Evolutionary conservation across 139 green algal species (phyloP).

Genomic region (Asterochloris sp.): DNA sequence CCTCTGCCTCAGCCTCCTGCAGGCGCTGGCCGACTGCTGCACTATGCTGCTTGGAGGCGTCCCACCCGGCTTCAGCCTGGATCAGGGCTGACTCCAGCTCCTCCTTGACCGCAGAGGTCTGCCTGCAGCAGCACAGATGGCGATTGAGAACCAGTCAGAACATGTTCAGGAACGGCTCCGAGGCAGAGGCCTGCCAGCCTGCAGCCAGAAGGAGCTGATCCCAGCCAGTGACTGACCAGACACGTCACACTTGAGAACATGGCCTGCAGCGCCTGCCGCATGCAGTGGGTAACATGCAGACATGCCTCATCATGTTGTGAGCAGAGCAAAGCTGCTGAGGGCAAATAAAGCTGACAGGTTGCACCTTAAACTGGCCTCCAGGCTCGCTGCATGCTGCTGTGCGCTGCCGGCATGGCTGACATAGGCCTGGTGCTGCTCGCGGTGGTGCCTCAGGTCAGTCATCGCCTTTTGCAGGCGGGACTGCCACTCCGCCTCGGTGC

Average conservation of each 20-base stretch:
- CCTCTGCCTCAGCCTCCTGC: too few relatives aligned
- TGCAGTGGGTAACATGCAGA: background rate
- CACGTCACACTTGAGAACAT: too few relatives aligned
- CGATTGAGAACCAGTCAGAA: background rate
- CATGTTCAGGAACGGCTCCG: background rate
- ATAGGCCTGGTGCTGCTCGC: background rate
- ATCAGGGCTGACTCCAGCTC: background rate
- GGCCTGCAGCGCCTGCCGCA: background rate
- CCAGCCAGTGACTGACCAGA: background rate
- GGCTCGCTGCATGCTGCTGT: background rate
- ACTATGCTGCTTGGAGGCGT: too few relatives aligned
- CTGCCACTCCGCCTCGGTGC: conserved; percentile 7
- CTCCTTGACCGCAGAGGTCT: background rate
- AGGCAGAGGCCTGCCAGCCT: too few relatives aligned
- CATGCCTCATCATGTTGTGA: background rate
- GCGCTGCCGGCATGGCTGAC: background rate
- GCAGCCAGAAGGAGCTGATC: background rate
- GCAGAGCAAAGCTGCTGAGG: too few relatives aligned
- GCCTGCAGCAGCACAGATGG: background rate
- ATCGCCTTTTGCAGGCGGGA: background rate
- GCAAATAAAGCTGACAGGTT: background rate
- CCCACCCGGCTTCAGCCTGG: too few relatives aligned
- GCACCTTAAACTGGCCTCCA: conserved; percentile 1
- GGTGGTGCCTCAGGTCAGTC: background rate
- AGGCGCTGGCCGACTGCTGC: too few relatives aligned